A percentile compares a stretch with the other conserved stretches of the same genome.
These are phyloP conservation scores for Mucor sp. DNA, from an alignment of 371 early-diverging fungal species.

Conservation along the genomic window DNA sequence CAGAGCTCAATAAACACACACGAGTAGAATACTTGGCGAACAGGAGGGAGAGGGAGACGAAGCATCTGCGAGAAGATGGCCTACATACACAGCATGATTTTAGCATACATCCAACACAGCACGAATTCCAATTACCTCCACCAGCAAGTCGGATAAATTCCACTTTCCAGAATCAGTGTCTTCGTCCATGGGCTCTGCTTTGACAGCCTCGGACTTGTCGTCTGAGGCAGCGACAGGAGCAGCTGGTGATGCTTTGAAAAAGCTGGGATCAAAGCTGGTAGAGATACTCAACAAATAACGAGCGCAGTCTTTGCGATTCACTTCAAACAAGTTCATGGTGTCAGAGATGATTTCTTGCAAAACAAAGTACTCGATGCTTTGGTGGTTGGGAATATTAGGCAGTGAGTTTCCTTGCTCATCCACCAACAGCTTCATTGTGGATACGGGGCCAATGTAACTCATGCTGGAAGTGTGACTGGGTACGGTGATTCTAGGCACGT, in stretches of 20 bases:
- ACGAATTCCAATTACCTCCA: conserved; percentile 16
- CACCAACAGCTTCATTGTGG: conserved; percentile 42
- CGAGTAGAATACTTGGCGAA: conserved; percentile 77
- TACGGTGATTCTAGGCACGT: conserved; percentile 53
- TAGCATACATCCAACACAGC: neutral
- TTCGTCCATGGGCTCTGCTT: conserved; percentile 30
- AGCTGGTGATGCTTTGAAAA: conserved; percentile 51
- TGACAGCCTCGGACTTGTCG: conserved; percentile 2
- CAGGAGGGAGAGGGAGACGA: conserved; percentile 65
- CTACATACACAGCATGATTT: neutral
- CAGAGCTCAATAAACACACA: conserved; percentile 83
- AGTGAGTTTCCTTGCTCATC: conserved; percentile 38
- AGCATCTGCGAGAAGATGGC: conserved; percentile 69
- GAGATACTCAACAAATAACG: conserved; percentile 67
- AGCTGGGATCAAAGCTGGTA: conserved; percentile 56
- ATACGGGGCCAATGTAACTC: conserved; percentile 30
- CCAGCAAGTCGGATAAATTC: conserved; percentile 39
- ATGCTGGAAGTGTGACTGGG: conserved; percentile 39
- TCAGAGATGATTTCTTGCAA: conserved; percentile 81
- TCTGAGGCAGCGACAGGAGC: conserved; percentile 7
- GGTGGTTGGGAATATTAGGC: conserved; percentile 51
- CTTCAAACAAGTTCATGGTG: conserved; percentile 74
- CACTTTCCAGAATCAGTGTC: conserved; percentile 27
- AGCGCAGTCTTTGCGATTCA: conserved; percentile 82
- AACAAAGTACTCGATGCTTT: conserved; percentile 70